Conservation (phyloP, 2,329 filamentous ascomycete genomes). For the Leptographium galeiforme region DNA sequence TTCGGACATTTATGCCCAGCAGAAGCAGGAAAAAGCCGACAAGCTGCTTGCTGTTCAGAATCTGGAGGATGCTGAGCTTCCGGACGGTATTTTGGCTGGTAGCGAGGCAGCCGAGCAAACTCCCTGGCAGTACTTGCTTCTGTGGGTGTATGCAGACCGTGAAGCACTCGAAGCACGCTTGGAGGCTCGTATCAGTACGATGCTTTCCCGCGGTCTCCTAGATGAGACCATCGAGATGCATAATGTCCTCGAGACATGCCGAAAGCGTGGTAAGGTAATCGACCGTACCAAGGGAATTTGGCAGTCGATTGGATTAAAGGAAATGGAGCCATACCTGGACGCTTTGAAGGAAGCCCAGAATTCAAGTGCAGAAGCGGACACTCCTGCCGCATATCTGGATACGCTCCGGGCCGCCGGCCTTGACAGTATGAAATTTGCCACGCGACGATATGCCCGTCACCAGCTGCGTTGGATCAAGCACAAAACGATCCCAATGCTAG, state of each 20-base stretch:
- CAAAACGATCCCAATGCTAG: conserved; percentile 61
- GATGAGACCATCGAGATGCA: conserved; percentile 35
- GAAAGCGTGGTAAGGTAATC: conserved; percentile 34
- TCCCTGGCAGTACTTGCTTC: conserved; percentile 49
- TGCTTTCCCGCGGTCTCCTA: conserved; percentile 49
- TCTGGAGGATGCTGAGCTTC: neutral
- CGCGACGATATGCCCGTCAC: conserved; percentile 72
- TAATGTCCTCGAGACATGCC: conserved; percentile 21
- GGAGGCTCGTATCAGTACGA: conserved; percentile 66
- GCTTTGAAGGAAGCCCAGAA: neutral
- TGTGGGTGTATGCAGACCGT: conserved; percentile 75
- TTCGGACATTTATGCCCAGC: conserved; percentile 77
- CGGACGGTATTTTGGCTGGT: neutral
- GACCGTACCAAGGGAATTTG: conserved; percentile 79
- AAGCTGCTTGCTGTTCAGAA: neutral
- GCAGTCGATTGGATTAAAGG: conserved; percentile 93
- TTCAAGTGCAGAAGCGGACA: neutral
- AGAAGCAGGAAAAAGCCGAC: conserved; percentile 26
- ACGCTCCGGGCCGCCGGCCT: conserved; percentile 46
- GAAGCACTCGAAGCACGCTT: conserved; percentile 57
- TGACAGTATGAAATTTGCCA: conserved; percentile 68
- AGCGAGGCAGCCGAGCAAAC: neutral
- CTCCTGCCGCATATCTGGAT: conserved; percentile 26
- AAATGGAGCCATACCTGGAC: conserved; percentile 60
- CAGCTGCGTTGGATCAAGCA: conserved; percentile 79